Evolutionary conservation across 352 stramenopile species (phyloP).

Genomic region (Peronospora tabacina): DNA sequence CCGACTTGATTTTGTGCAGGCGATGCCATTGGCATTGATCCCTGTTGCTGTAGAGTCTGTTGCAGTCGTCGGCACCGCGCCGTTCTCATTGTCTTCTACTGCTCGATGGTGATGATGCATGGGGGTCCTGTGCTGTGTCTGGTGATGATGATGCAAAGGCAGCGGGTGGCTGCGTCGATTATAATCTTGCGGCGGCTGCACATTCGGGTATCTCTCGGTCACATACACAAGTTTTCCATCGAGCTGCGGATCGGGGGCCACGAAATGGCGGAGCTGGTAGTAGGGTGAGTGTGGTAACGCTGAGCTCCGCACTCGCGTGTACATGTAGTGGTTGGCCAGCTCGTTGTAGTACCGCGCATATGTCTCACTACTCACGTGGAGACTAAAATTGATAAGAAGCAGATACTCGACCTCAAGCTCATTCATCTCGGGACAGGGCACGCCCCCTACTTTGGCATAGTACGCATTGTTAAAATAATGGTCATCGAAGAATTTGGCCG

Average conservation of each 20-base stretch:
- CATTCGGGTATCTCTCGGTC: slow-evolving; percentile 46
- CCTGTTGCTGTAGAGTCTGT: slow-evolving; percentile 12
- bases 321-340: slow-evolving; percentile 80
- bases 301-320: slow-evolving; percentile 43
- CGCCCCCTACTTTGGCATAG: slow-evolving; percentile 95
- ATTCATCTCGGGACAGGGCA: slow-evolving; percentile 93
- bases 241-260: slow-evolving; percentile 51
- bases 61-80: slow-evolving; percentile 8
- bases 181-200: slow-evolving; percentile 21
- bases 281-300: slow-evolving; percentile 29
- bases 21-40: slow-evolving; percentile 30
- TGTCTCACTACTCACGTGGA: slow-evolving; percentile 89
- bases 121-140: slow-evolving; percentile 20
- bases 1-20: slow-evolving; percentile 44
- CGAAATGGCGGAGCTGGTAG: slow-evolving; percentile 60
- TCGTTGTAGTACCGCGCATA: slow-evolving; percentile 91
- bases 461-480: slow-evolving; percentile 99
- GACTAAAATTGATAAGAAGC: slow-evolving; percentile 96
- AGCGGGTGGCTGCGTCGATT: slow-evolving; percentile 26
- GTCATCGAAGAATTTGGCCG: slow-evolving; percentile 99
- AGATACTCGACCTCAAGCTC: slow-evolving; percentile 96
- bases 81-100: slow-evolving; percentile 36
- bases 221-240: slow-evolving; percentile 74
- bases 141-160: slow-evolving; percentile 27
- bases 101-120: slow-evolving; percentile 27